Evolutionary conservation across 176 grass and related monocot species (phyloP), one percentile per base, ranked within the genome.

Genomic region (Bothriochloa decipiens): DNA sequence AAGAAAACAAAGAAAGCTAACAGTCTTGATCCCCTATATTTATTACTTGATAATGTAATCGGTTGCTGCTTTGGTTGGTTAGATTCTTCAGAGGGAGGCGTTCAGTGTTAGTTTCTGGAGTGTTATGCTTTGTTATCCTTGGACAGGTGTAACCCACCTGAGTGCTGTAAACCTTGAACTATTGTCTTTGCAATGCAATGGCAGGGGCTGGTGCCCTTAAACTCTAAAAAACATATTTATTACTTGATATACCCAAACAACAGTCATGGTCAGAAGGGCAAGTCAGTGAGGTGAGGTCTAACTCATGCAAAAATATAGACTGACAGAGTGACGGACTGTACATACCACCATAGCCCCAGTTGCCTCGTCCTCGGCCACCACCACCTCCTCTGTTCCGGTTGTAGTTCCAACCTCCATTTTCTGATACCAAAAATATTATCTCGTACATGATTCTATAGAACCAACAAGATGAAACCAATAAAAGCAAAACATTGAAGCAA

Each of bases 351-450:
- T 92, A 96, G 47, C 91, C 87, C 94, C 86, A 96, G 58, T 87
- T 88, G 75, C 84, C 94, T 89, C 94, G 86, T 58, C 94, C 94
- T 63, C 88, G 75, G 5, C 92, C 82, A 9, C 91, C 86, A 1
- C 87, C 91, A 14, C 80, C 85, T 0, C 89, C 95, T 86, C 82
- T 88, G 69, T 70, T 84, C 77, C 78, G 80, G 80, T 90, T 93
- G 83, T 90, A 86, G 64, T 83, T 91, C 91, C 88, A 98, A 69
- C 91, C 91, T 76, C 94, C 94, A 83, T 96, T 96, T 72, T 93
- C 94, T 96, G 82, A 70, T 3, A 3, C 45, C 43, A 89, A 67
- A 81, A 77, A 60, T n/a, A 57, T 22, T 22, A 64, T 83, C 25
- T 15, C 39, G 43, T 46, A 83, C 0, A 73, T 32, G 29, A 32